Evolutionary conservation across 345 rosid species (phyloP).

Genomic region (Salix caprea): DNA sequence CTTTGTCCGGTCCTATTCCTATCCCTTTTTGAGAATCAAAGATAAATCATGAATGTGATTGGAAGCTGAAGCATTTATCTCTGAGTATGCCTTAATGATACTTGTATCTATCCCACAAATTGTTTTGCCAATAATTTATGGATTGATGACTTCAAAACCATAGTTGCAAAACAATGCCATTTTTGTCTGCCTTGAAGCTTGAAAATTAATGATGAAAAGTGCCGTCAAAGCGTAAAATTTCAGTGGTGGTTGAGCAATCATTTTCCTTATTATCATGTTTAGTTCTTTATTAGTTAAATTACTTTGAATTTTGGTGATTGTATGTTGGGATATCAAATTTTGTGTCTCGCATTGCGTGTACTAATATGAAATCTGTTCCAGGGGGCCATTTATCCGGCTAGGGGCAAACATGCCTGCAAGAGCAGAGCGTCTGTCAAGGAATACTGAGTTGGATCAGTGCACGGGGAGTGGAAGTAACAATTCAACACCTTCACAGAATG

Average conservation of each 20-base stretch:
- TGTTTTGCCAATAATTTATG: no score
- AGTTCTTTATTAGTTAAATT: neutral
- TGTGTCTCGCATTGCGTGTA: neutral
- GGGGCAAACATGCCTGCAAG: slow-evolving; percentile 58
- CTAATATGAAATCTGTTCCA: slow-evolving; percentile 10
- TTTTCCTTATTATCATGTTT: neutral
- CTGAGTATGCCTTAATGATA: no score
- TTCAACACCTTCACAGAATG: no score
- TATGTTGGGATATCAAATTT: no score
- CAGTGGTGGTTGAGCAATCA: neutral
- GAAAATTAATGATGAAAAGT: neutral
- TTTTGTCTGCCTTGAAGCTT: no score
- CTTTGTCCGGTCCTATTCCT: neutral
- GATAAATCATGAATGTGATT: neutral
- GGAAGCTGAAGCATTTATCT: neutral
- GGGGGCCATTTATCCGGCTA: slow-evolving; percentile 44
- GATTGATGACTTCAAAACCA: no score
- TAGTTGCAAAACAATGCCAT: no score
- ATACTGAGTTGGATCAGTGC: no score
- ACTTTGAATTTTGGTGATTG: neutral
- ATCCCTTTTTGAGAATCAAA: slow-evolving; percentile 1
- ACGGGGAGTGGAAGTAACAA: no score
- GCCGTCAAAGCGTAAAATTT: neutral
- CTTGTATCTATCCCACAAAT: no score
- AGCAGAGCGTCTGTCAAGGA: slow-evolving; percentile 26